Conservation (phyloP, 1,284 basidiomycete species). For the Ceratobasidium sp. region DNA sequence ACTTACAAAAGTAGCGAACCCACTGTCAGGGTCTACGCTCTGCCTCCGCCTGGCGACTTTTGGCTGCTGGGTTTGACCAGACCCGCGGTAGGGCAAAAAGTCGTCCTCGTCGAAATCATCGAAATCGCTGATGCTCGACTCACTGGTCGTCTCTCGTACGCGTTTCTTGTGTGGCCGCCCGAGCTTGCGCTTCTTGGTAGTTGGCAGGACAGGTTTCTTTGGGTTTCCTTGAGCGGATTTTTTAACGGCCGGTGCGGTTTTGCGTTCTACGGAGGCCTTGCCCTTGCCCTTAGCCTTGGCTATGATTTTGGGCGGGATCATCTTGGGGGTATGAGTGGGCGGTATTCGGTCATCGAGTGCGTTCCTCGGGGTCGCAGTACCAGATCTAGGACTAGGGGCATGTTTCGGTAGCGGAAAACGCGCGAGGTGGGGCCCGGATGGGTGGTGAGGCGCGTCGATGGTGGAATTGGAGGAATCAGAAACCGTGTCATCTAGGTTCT, state of each 20-base stretch:
- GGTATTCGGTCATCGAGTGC: conserved; percentile 42
- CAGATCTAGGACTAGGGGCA: conserved; percentile 4
- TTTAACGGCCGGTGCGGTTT: conserved; percentile 10
- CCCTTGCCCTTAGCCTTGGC: conserved; percentile 40
- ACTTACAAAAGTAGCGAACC: conserved; percentile 34
- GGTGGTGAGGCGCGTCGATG: conserved; percentile 34
- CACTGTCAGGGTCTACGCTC: not conserved
- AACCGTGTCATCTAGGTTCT: conserved; percentile 19
- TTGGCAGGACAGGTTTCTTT: conserved; percentile 10
- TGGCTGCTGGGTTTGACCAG: not conserved
- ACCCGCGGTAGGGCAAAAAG: conserved; percentile 14
- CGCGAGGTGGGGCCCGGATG: conserved; percentile 29
- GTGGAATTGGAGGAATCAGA: conserved; percentile 28
- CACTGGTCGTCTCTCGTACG: conserved; percentile 38
- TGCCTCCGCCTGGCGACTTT: not conserved
- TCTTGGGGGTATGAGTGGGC: conserved; percentile 9
- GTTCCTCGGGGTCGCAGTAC: conserved; percentile 20
- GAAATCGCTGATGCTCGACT: conserved; percentile 39
- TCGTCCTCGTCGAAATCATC: conserved; percentile 41
- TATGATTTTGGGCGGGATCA: conserved; percentile 37
- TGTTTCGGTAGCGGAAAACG: conserved; percentile 28
- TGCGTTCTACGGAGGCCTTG: conserved; percentile 27
- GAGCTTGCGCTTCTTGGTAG: conserved; percentile 36
- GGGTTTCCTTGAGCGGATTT: conserved; percentile 17
- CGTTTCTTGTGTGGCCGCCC: conserved; percentile 40